phyloP scores from a whole-genome alignment of 768 basidiomycete genomes.

The Auricularia auricula-judae region DNA sequence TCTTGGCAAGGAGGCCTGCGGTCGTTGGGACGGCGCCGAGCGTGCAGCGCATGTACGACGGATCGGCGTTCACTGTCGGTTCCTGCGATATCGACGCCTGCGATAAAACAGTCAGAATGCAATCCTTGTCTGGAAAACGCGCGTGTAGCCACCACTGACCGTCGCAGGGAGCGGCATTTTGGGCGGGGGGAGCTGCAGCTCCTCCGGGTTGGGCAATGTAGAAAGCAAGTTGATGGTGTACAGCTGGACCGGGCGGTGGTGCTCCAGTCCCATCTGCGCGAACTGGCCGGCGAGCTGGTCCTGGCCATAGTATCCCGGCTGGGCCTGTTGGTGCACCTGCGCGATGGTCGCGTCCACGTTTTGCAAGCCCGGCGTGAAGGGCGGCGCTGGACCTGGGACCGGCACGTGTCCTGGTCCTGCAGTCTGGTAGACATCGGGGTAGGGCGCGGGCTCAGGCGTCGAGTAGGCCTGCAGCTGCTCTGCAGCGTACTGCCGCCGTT shows the following conservation, averaged over 20 bases:
- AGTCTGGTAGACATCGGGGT: constrained; percentile 26
- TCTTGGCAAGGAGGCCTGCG: constrained; percentile 74
- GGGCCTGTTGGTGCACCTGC: constrained; percentile 41
- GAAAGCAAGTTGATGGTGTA: constrained; percentile 89
- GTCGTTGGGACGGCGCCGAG: constrained; percentile 87
- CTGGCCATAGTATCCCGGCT: constrained; percentile 25
- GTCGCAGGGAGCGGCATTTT: constrained; percentile 83
- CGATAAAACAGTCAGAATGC: constrained; percentile 37
- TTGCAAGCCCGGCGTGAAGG: constrained; percentile 79
- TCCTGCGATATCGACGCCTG: not conserved
- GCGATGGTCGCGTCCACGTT: constrained; percentile 44
- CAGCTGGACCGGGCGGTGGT: constrained; percentile 59
- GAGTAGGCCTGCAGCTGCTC: constrained; percentile 86
- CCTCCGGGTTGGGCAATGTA: constrained; percentile 82
- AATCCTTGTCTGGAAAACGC: constrained; percentile 37
- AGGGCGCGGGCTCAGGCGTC: constrained; percentile 33
- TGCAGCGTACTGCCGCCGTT: constrained; percentile 88
- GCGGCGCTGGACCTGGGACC: constrained; percentile 25
- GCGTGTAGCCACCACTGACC: not conserved
- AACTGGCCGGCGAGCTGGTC: constrained; percentile 76
- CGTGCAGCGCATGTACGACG: constrained; percentile 86
- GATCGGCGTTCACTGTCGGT: constrained; percentile 73
- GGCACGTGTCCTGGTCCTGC: constrained; percentile 1
- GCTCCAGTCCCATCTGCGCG: constrained; percentile 33
- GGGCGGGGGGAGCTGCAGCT: constrained; percentile 71